Base-by-base conservation (phyloP, 129 eudicot genomes). In the carrot (Daucus carota) region DNA sequence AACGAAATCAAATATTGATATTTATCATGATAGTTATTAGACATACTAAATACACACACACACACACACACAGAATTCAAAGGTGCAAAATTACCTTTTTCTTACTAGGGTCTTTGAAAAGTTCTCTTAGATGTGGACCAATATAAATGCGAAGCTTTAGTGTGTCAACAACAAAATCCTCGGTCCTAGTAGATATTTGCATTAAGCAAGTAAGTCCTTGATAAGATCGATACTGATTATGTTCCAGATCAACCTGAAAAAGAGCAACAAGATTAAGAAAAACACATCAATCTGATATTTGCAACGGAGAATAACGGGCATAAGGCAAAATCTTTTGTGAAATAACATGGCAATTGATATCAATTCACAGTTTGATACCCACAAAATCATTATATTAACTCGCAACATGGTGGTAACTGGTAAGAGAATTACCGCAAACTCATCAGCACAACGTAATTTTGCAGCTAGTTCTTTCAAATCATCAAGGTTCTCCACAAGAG, bases 161-260 rank as follows among this genome's bases (percentile, higher is more conserved):
- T 2, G 99, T 95, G 81, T 95, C 99, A 70, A 95, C 87, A 33
- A 91, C 84, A 88, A 91, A 94, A 86, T 95, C 99, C 80, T 91
- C 96, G 5, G 90, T 81, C 82, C 97, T 82, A 26, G 99, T 95
- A 33, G 99, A 95, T 79, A 95, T 91, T 88, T 95, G 99, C 99
- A 95, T 95, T 89, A 95, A 77, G 78, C 99, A 95, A 42, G 99
- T 95, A 86, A 95, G 76, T 20, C 99, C 99, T 89, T 95, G 99
- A 82, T 86, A 95, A 59, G 97, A 91, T 43, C 99, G 88, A 78
- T 91, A 95, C 54, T 85, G 90, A 74, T 95, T 91, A 81, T 95
- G 99, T 84, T 95, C 99, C 87, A 95, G 79, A 84, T 95, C 99
- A 83, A 94, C 97, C 98, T 93, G 80, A 70, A 81, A 22, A 87